phyloP scores from a whole-genome alignment of 495 filamentous ascomycete genomes.

The Talaromyces ruber region DNA sequence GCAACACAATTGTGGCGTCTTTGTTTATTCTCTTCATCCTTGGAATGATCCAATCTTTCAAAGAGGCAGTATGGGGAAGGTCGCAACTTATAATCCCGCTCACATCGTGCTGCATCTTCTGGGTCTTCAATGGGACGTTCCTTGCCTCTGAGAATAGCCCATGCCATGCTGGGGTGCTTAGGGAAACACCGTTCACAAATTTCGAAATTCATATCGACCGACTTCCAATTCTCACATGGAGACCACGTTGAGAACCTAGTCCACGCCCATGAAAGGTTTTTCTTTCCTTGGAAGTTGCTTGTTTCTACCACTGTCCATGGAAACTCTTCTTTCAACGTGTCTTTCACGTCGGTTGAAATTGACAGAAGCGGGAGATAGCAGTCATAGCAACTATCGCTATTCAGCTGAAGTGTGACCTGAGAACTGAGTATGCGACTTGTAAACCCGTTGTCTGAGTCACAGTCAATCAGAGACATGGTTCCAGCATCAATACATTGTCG shows the following conservation, averaged over 20 bases:
- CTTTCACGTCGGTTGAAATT: background rate
- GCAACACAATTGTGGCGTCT: constrained; percentile 34
- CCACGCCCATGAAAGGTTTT: background rate
- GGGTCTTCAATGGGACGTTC: constrained; percentile 29
- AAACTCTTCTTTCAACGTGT: background rate
- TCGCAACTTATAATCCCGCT: constrained; percentile 38
- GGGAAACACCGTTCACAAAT: constrained; percentile 36
- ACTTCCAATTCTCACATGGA: constrained; percentile 1
- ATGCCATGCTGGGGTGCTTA: constrained; percentile 26
- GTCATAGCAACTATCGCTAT: background rate
- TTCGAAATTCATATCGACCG: background rate
- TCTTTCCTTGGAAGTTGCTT: background rate
- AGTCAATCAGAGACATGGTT: background rate
- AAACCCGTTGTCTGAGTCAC: background rate
- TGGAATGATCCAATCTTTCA: constrained; percentile 11
- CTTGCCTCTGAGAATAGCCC: constrained; percentile 18
- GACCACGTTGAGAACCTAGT: background rate
- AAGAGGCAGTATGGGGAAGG: constrained; percentile 40
- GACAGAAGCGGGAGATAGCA: constrained; percentile 3
- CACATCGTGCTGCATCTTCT: constrained; percentile 33
- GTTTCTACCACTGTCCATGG: background rate
- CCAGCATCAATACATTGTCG: background rate
- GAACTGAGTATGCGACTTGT: background rate
- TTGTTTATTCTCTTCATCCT: constrained; percentile 11
- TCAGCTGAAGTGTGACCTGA: background rate